phyloP scores from a whole-genome alignment of 1,139 yeast genomes.

The Geotrichum siamense region DNA sequence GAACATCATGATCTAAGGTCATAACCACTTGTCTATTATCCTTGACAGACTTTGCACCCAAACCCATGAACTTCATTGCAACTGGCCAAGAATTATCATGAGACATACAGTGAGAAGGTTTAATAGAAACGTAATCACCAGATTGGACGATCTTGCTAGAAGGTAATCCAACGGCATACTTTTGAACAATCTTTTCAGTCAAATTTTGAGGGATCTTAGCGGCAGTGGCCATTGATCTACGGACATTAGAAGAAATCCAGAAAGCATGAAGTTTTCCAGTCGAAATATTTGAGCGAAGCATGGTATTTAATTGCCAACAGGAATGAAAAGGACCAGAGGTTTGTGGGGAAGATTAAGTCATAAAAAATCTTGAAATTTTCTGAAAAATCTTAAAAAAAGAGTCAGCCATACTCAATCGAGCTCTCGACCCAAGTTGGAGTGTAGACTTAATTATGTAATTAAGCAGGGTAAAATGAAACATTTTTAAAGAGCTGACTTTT shows the following conservation, averaged over 20 bases:
- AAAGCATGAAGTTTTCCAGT: constrained; percentile 17
- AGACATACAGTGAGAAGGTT: constrained; percentile 97
- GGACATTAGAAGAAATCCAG: constrained; percentile 8
- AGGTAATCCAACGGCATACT: constrained; percentile 78
- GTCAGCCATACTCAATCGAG: too few species aligned
- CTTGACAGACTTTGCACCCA: constrained; percentile 79
- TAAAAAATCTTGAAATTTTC: too few species aligned
- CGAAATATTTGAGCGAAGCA: not conserved
- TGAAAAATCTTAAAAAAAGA: too few species aligned
- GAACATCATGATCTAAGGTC: constrained; percentile 97
- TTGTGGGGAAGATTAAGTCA: not conserved
- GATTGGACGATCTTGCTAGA: constrained; percentile 63
- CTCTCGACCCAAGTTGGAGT: too few species aligned
- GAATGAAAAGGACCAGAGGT: constrained; percentile 10
- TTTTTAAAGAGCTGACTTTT: too few species aligned
- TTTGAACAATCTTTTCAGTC: constrained; percentile 92
- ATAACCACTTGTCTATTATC: constrained; percentile 87
- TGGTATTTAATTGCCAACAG: too few species aligned
- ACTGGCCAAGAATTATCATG: constrained; percentile 99
- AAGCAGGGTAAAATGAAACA: too few species aligned
- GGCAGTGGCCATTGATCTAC: constrained; percentile 18
- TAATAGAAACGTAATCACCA: constrained; percentile 92
- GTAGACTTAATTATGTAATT: too few species aligned
- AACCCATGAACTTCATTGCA: constrained; percentile 89
- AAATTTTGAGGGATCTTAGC: constrained; percentile 50